Evolutionary conservation across 2,329 filamentous ascomycete species (phyloP).

Genomic region (Aspergillus tamarii): DNA sequence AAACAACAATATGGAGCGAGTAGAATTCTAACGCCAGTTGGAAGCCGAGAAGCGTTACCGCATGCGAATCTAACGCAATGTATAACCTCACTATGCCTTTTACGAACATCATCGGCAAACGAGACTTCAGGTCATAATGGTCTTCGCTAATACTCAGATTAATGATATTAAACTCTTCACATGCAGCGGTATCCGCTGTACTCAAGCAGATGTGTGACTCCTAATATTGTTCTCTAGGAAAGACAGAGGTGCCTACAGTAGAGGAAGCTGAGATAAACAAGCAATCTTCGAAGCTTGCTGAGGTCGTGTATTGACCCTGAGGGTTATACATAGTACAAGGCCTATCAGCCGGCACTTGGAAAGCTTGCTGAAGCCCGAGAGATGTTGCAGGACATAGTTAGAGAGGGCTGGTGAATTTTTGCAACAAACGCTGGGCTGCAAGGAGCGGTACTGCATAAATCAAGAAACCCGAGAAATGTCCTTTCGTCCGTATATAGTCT

Average conservation of each 20-base stretch:
- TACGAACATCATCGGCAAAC: neutral
- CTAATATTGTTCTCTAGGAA: neutral
- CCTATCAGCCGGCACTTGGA: neutral
- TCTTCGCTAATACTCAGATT: neutral
- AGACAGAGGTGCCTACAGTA: accelerated
- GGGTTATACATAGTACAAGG: neutral
- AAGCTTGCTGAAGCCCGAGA: neutral
- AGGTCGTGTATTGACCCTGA: neutral
- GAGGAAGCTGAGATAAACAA: neutral
- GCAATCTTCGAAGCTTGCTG: too few species aligned
- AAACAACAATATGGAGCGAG: too few species aligned
- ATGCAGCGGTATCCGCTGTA: neutral
- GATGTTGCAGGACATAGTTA: neutral
- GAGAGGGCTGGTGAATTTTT: neutral
- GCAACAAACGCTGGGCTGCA: neutral
- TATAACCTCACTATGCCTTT: neutral
- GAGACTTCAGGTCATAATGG: neutral
- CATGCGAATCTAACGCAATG: neutral
- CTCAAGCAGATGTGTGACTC: neutral
- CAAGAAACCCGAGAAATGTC: neutral
- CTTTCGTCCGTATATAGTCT: neutral
- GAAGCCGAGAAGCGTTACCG: neutral
- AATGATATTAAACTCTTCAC: neutral
- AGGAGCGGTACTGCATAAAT: too few species aligned
- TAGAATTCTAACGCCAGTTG: too few species aligned